A percentile compares a stretch with the other conserved stretches of the same genome.
Conservation (phyloP, 140 eudicot species). For the Bidens hawaiensis region DNA sequence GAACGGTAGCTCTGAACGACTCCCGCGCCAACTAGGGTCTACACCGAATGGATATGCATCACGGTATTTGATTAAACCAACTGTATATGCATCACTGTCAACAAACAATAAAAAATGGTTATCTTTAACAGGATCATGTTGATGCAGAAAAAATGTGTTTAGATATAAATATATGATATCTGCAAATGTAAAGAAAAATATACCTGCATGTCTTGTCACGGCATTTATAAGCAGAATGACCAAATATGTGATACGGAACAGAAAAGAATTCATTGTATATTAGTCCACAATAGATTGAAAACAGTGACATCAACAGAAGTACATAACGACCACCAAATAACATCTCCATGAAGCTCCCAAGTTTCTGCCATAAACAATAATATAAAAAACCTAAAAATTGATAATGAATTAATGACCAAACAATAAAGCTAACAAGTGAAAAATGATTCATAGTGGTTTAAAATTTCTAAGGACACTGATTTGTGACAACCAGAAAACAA, state of each 20-base stretch:
- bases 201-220: conserved; percentile 88
- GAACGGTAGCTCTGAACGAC: conserved; percentile 96
- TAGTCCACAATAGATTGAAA: conserved; percentile 93
- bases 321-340: conserved; percentile 97
- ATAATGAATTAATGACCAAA: neutral
- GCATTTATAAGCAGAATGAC: conserved; percentile 85
- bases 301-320: conserved; percentile 88
- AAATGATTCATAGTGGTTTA: neutral
- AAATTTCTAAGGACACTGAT: neutral
- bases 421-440: conserved; percentile 1
- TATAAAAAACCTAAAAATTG: conserved; percentile 13
- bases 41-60: conserved; percentile 97
- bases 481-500: conserved; percentile 11
- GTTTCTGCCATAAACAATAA: conserved; percentile 56
- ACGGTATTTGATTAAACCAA: conserved; percentile 69
- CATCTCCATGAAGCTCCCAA: conserved; percentile 99
- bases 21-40: conserved; percentile 99
- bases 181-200: conserved; percentile 1
- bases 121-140: conserved; percentile 1
- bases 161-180: neutral
- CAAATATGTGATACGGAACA: conserved; percentile 95
- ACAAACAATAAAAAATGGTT: conserved; percentile 12
- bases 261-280: conserved; percentile 97
- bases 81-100: conserved; percentile 64
- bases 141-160: conserved; percentile 4